Evolutionary conservation across 2,329 filamentous ascomycete genomes (phyloP), one percentile per base, ranked within the genome.

Genomic region (Diaporthe vexans): DNA sequence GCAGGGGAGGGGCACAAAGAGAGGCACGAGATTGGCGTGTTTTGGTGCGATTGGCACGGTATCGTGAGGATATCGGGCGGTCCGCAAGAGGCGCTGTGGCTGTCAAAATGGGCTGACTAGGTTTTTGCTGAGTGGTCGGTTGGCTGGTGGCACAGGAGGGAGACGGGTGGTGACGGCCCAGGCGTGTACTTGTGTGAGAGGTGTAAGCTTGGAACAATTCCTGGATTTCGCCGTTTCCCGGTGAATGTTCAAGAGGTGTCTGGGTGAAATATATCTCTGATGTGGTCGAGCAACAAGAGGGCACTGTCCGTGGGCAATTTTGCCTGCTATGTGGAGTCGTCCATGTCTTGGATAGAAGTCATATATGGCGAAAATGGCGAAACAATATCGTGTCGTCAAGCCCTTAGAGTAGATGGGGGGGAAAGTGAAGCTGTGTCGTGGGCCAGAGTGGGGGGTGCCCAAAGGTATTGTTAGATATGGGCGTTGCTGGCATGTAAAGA

Each of bases 71-170:
- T 73, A 51, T 46, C 24, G 52, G 9, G 63, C 48, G 35, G 63
- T 68, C 61, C 61, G 63, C 71, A 68, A 74, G 54, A 40, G 52
- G 57, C 58, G 67, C 58, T 46, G 72, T 67, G 58, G 72, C 68
- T 71, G 37, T 52, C 24, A 61, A 17, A 19, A 51, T 52, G 37
- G n/a, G 58, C 51, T 61, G 51, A 63, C 68, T 11, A 51, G 46
- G 46, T n/a, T 11, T n/a, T n/a, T 51, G 46, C 19, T 48, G 15
- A 17, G 19, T 48, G 43, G 43, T 21, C 61, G 35, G 35, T 37
- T 37, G 35, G 35, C 35, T 11, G 57, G 56, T 72, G 24, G 51
- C 57, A 63, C 24, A 63, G 33, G n/a, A 43, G 9, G n/a, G 26
- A 17, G 48, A 9, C 11, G n/a, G n/a, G 24, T 24, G 43, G 15